Evolutionary conservation across 2,329 filamentous ascomycete species (phyloP), one percentile per base, ranked within the genome.

Genomic region (Fusarium sacchari): DNA sequence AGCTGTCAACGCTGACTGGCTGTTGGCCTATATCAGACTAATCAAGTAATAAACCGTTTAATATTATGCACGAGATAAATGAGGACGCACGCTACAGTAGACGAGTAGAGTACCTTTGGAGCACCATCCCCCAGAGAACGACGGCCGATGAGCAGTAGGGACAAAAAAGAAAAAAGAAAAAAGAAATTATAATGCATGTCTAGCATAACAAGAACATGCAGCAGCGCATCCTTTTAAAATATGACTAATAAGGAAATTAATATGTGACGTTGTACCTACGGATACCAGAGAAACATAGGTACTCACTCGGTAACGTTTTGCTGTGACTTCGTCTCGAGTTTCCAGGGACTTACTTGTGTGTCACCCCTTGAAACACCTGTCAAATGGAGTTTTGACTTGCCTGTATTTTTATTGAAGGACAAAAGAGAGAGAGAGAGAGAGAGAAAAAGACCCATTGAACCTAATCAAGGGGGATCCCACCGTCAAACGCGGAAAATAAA

Each of bases 111-210:
- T 32, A 32, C 30, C 12, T 32, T n/a, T n/a, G n/a, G n/a, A 69
- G 52, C 65, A 58, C 32, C 28, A 22, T 28, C 30, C 10, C 44
- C 40, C 30, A 58, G 30, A 64, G 50, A 47, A 58, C 46, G 50
- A 66, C 42, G 37, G 36, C 39, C 5, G 42, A 59, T 30, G 12
- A 37, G 32, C 14, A 39, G 40, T 4, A 44, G 26, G 14, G 8
- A 42, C 26, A 65, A 36, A 46, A 44, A 64, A 36, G 62, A 52
- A 69, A 28, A 65, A 30, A 44, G 32, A 40, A 39, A 69, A 56
- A 70, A 32, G 39, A 47, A 64, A 64, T n/a, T 56, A 64, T 69
- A 56, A 67, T 67, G 68, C 56, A 58, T 67, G 61, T 62, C 56
- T 67, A 71, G 36, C 49, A 67, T 53, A 50, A 15, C 22, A 24